Evolutionary conservation across 1,284 basidiomycete species (phyloP).

Genomic region (Polyporus tsugae): DNA sequence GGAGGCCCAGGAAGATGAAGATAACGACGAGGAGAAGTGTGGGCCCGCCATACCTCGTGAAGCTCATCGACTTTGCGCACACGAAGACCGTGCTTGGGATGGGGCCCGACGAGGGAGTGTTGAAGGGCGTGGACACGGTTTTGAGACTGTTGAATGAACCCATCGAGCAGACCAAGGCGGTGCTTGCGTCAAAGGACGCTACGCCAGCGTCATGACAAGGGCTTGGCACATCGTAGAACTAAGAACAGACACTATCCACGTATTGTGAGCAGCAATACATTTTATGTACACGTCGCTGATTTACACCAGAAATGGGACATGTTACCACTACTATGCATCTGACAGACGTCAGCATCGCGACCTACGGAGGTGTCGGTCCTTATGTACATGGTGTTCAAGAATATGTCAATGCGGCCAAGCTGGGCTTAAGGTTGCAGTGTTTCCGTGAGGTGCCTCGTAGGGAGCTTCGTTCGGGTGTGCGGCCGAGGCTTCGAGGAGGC

Average conservation of each 20-base stretch:
- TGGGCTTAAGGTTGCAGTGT: no score
- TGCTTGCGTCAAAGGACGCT: not conserved
- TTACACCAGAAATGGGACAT: not conserved
- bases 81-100: conserved; percentile 73
- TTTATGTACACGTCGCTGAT: not conserved
- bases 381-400: no score
- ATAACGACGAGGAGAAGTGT: conserved; percentile 45
- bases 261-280: not conserved
- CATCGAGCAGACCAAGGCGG: conserved; percentile 44
- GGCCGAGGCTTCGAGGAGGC: no score
- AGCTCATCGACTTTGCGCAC: conserved; percentile 96
- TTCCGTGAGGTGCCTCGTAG: no score
- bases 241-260: not conserved
- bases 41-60: conserved; percentile 70
- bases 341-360: no score
- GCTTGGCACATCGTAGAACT: not conserved
- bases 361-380: no score
- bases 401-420: no score
- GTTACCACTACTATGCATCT: no score
- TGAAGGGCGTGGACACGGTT: conserved; percentile 76
- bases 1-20: conserved; percentile 46
- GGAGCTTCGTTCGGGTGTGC: no score
- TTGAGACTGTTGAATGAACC: conserved; percentile 65
- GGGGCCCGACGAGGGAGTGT: conserved; percentile 83
- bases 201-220: not conserved